Evolutionary conservation across 2,329 filamentous ascomycete genomes (phyloP).

Genomic region (Scedosporium apiospermum): DNA sequence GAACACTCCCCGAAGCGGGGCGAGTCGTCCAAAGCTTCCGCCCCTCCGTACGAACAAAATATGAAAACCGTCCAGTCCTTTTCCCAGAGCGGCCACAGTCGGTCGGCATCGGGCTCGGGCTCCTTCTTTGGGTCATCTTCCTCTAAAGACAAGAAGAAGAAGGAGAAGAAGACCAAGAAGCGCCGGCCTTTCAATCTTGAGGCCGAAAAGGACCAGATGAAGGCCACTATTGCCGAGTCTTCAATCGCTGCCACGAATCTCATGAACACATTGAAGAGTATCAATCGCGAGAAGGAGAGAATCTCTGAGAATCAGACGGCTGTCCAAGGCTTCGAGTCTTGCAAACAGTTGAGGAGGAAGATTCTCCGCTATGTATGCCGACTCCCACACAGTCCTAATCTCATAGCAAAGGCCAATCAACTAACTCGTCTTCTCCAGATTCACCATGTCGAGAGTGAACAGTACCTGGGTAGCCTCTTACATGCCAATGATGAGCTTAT

Average conservation of each 20-base stretch:
- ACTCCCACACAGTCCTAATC: neutral
- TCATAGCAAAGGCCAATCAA: neutral
- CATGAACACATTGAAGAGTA: constrained; percentile 74
- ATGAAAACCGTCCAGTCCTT: constrained; percentile 10
- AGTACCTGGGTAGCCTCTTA: constrained; percentile 83
- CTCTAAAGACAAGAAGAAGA: constrained; percentile 38
- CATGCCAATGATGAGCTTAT: constrained; percentile 97
- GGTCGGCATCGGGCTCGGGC: constrained; percentile 28
- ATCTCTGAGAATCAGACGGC: constrained; percentile 78
- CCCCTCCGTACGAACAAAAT: constrained; percentile 8
- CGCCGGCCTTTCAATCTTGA: constrained; percentile 69
- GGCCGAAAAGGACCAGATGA: constrained; percentile 77
- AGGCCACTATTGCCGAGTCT: constrained; percentile 78
- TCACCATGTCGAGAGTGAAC: constrained; percentile 79
- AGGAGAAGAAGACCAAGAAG: constrained; percentile 46
- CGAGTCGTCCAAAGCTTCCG: constrained; percentile 15
- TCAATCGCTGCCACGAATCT: constrained; percentile 89
- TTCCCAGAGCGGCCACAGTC: constrained; percentile 15
- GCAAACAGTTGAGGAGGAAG: constrained; percentile 75
- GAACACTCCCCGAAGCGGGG: constrained; percentile 24
- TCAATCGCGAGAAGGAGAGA: constrained; percentile 80
- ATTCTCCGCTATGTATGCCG: constrained; percentile 68
- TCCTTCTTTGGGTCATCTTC: constrained; percentile 30
- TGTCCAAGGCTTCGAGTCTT: constrained; percentile 69
- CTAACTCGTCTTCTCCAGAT: constrained; percentile 43